phyloP scores from a whole-genome alignment of 768 basidiomycete species.

The Panellus pusillus region DNA sequence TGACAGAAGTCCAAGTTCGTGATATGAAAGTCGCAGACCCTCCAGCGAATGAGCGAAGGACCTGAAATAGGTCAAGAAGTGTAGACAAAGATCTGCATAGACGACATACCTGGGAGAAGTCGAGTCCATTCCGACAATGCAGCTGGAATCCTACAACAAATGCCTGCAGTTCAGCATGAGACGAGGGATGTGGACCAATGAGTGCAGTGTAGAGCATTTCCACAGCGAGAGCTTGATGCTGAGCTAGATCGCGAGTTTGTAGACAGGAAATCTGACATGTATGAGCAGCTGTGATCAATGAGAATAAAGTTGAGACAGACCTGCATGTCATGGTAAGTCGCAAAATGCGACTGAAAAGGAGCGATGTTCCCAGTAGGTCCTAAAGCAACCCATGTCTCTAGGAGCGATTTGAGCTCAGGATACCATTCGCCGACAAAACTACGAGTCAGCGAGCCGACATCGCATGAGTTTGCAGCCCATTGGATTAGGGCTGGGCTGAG shows the following conservation, averaged over 20 bases:
- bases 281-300: background rate
- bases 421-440: constrained; percentile 12
- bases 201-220: background rate
- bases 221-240: background rate
- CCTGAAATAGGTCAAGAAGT: too few relatives aligned
- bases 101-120: too few relatives aligned
- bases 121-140: background rate
- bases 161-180: background rate
- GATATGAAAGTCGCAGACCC: too few relatives aligned
- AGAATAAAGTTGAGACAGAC: background rate
- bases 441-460: background rate
- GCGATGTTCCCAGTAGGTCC: background rate
- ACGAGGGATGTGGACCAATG: background rate
- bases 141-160: background rate
- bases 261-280: background rate
- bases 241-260: background rate
- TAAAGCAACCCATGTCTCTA: background rate
- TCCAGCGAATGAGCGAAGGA: too few relatives aligned
- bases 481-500: constrained; percentile 13
- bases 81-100: too few relatives aligned
- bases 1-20: too few relatives aligned
- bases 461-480: constrained; percentile 5
- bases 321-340: background rate
- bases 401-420: background rate
- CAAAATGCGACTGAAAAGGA: background rate